Evolutionary conservation across 176 grass and related monocot species (phyloP), one percentile per base, ranked within the genome.

Genomic region (Canna indica): DNA sequence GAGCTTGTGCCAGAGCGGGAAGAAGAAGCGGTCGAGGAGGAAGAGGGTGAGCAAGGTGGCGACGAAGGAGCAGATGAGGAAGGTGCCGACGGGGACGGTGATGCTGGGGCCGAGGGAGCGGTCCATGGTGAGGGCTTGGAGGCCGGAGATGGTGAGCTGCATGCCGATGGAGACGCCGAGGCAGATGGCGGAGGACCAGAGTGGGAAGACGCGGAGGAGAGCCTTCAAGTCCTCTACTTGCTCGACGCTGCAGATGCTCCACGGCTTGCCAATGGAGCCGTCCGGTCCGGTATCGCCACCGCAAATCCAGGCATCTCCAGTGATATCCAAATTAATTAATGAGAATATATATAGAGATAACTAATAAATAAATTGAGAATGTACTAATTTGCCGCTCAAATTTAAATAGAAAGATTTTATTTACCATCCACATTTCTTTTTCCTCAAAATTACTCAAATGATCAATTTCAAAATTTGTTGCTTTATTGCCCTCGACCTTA

Each of bases 91-190:
- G 3, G 91, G 91, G 14, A 96, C 62, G 72, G 44, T 6, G 72
- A 95, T 83, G 13, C 44, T 54, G 42, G 50, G 61, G n/a, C 83
- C 87, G 0, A 85, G 36, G 12, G 82, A 75, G 62, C 87, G 91
- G 74, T 95, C 82, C 91, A 95, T 87, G 30, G 39, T 77, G 56
- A 95, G 82, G 9, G 87, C 91, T 59, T 95, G 82, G 10, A 95
- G 84, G 15, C 90, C 54, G 0, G 77, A 76, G 75, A 95, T 70
- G 82, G 79, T 88, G 28, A 85, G 3, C 75, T 95, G 91, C 47
- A 75, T 77, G 71, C 84, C 85, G 34, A 95, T 68, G 25, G 84
- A 76, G 13, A 88, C 5, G 59, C 82, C 88, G 26, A 83, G 17
- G 38, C 75, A 17, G 76, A 95, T 85, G 46, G 74, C 16, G 29